Conservation (phyloP, 1,284 basidiomycete genomes). For the Stereum hirsutum region DNA sequence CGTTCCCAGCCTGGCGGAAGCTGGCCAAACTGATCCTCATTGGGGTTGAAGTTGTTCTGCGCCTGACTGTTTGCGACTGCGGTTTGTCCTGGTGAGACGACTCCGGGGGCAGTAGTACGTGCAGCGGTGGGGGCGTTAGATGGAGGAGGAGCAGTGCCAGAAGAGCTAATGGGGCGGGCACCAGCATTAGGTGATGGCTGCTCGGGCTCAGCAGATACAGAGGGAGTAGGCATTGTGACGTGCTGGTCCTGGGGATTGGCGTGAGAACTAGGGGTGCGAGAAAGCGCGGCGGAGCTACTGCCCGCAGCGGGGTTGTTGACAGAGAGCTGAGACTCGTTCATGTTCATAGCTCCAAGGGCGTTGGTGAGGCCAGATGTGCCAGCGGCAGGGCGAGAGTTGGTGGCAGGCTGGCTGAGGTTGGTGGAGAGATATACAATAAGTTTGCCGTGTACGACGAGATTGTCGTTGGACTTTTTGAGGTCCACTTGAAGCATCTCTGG, state of each 20-base stretch:
- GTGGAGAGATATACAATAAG: slow-evolving; percentile 75
- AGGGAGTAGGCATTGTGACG: slow-evolving; percentile 18
- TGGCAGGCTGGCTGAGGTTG: slow-evolving; percentile 45
- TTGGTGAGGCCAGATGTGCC: slow-evolving; percentile 16
- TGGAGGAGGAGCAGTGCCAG: slow-evolving; percentile 12
- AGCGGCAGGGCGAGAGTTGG: slow-evolving; percentile 26
- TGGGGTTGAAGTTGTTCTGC: slow-evolving; percentile 53
- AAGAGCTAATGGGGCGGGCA: slow-evolving; percentile 20
- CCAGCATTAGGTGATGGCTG: slow-evolving; percentile 16
- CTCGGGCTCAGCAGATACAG: slow-evolving; percentile 20
- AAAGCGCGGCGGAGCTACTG: slow-evolving; percentile 18
- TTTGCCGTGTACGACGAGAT: slow-evolving; percentile 81
- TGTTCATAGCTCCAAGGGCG: slow-evolving; percentile 19
- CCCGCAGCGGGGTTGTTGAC: slow-evolving; percentile 25
- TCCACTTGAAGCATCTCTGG: slow-evolving; percentile 77
- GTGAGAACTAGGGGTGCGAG: slow-evolving; percentile 24
- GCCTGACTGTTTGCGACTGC: slow-evolving; percentile 26
- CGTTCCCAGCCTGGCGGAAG: slow-evolving; percentile 92
- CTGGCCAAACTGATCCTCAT: slow-evolving; percentile 62
- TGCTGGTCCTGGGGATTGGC: slow-evolving; percentile 24
- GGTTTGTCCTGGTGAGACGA: slow-evolving; percentile 28
- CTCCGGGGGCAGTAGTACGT: slow-evolving; percentile 17
- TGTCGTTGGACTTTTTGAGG: slow-evolving; percentile 82
- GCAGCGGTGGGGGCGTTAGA: slow-evolving; percentile 9
- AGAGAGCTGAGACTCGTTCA: slow-evolving; percentile 22